phyloP scores from a whole-genome alignment of 2,329 filamentous ascomycete genomes.

The Aciculosporium take region DNA sequence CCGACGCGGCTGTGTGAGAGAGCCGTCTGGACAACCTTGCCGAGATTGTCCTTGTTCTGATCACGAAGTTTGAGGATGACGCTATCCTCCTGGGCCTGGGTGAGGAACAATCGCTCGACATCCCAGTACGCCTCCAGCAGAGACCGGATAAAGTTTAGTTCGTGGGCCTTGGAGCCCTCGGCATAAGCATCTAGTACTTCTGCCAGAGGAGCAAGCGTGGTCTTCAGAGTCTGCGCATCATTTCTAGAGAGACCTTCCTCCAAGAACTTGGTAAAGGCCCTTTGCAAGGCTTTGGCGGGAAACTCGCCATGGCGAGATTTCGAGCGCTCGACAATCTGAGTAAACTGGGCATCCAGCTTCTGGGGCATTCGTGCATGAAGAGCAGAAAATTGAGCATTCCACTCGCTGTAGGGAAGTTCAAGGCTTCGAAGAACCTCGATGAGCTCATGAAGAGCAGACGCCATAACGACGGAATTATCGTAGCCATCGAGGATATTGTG shows the following conservation, averaged over 20 bases:
- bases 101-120: constrained; percentile 78
- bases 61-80: constrained; percentile 89
- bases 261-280: constrained; percentile 75
- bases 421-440: constrained; percentile 81
- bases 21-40: constrained; percentile 72
- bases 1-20: constrained; percentile 87
- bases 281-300: constrained; percentile 73
- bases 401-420: constrained; percentile 90
- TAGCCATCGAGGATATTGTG: constrained; percentile 83
- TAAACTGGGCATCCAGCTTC: constrained; percentile 72
- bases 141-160: constrained; percentile 66
- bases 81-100: constrained; percentile 80
- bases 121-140: constrained; percentile 72
- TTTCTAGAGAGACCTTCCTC: constrained; percentile 65
- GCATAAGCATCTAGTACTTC: constrained; percentile 66
- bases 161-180: constrained; percentile 81
- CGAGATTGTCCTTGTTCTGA: constrained; percentile 85
- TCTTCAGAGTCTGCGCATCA: constrained; percentile 61
- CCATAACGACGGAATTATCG: constrained; percentile 97
- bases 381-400: constrained; percentile 88
- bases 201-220: constrained; percentile 59
- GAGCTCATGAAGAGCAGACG: constrained; percentile 67
- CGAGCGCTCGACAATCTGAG: constrained; percentile 73
- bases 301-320: constrained; percentile 71
- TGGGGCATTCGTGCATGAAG: constrained; percentile 96